Base-by-base conservation (phyloP, 345 rosid genomes). In the Erodium maritimum region DNA sequence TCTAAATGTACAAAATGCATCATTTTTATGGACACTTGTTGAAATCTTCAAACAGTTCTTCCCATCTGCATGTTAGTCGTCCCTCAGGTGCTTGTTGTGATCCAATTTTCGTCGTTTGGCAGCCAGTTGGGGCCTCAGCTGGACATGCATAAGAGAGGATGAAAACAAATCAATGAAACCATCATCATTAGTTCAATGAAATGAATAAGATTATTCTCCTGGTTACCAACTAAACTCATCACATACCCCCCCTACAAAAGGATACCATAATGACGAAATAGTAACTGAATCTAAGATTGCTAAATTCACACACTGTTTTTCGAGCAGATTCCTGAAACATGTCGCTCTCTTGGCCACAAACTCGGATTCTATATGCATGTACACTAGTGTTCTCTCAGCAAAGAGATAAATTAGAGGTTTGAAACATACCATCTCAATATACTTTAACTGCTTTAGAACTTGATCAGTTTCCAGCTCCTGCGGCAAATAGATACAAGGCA, bases 381-480 rank as follows among this genome's bases (percentile, higher is more conserved):
- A 29, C 37, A 29, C 37, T 11, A 29, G 8, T 29, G 37, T 29
- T 29, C 8, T 29, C 37, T 29, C 37, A 50, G n/a, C 14, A 61
- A 6, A 18, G 54, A 14, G 17, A 59, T 10, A 19, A 56, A 52
- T 42, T 50, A 23, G 33, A 60, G 53, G 24, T n/a, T 10, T 22
- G 1, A 50, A 17, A 55, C 87, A 37, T 75, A 90, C 97, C 95
- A 61, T 75, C 69, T 80, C 78, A 51, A 84, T 66, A 67, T 79
- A 82, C 79, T 90, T 85, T 50, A 87, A 77, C 56, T 90, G 99
- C 84, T 77, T 81, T 53, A 85, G 59, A 65, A 87, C 71, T 73
- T 84, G 75, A 63, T 79, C 83, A 22, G 97, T 90, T 62, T 81
- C 95, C 81, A 87, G 73, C 80, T 87, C 99, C 99, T 94, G 73